Evolutionary conservation across 768 basidiomycete species (phyloP), one percentile per base, ranked within the genome.

Genomic region (Rickenella mellea): DNA sequence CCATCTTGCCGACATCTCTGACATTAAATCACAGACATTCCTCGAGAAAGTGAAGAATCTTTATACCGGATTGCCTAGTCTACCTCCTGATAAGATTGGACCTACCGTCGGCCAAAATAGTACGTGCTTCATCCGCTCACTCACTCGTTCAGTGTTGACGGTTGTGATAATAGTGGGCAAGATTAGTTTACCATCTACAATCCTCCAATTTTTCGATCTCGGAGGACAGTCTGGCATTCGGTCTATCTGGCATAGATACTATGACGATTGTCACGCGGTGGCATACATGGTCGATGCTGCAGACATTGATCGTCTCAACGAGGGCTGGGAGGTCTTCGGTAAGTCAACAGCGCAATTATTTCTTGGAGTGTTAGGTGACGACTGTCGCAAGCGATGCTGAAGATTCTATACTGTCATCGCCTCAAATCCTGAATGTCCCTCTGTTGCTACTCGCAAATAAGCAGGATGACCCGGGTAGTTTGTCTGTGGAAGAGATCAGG

Each of bases 271-370:
- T 49, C 94, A 99, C 59, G 94, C 93, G 6, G 89, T 98, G 33
- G 90, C 86, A 29, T 99, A 88, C 53, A 85, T 98, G 40, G 78
- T 99, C 40, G 96, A 99, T 59, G 90, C 92, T 7, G 77, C 84
- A 49, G 94, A 99, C 67, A 67, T 80, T 26, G 90, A 89, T 53
- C 68, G 94, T 28, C 67, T 98, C 21, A 76, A 80, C 37, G 96
- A 98, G 68, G 89, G 90, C 12, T 98, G 94, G 94, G 86, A 90
- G 49, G 93, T 91, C 6, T 98, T 99, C 52, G 92, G 94, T 96
- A 61, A 44, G 86, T 62, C 5, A n/a, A n/a, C n/a, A n/a, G n/a
- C n/a, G n/a, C 11, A 9, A 27, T 21, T 19, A 19, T 39, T 28
- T 29, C 33, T 15, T 38, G 39, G 22, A 30, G 21, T n/a, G n/a